A percentile compares a stretch with the other conserved stretches of the same genome.
Conservation (phyloP, 495 filamentous ascomycete genomes). For the Ramalina intermedia region DNA sequence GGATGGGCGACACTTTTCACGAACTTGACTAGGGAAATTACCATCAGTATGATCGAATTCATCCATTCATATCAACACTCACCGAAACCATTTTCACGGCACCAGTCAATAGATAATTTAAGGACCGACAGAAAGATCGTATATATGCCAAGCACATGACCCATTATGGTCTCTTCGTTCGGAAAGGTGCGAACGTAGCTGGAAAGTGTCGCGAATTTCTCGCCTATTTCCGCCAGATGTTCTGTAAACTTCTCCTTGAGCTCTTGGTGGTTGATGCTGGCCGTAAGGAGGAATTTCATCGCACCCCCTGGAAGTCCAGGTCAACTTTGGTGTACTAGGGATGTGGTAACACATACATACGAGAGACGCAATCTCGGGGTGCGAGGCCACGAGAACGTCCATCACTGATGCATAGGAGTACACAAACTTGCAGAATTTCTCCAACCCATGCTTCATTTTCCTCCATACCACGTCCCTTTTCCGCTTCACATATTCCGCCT, state of each 20-base stretch:
- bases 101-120: neutral
- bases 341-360: neutral
- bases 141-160: neutral
- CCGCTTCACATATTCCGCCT: too few relatives aligned
- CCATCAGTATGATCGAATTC: neutral
- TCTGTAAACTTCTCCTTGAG: neutral
- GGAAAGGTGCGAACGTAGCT: neutral
- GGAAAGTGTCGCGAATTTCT: neutral
- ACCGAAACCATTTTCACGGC: neutral
- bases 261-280: slow-evolving; percentile 1
- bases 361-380: neutral
- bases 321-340: neutral
- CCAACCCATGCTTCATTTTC: neutral
- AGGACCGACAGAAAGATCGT: neutral
- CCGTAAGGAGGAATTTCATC: slow-evolving; percentile 1
- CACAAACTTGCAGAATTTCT: neutral
- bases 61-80: neutral
- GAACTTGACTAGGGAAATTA: neutral
- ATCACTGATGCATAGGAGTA: neutral
- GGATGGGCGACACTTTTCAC: neutral
- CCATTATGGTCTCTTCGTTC: neutral
- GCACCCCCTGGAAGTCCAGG: neutral
- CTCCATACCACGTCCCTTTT: neutral
- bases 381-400: neutral
- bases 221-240: neutral